Base-by-base conservation (phyloP, 495 filamentous ascomycete genomes). In the Hamigera avellanea region DNA sequence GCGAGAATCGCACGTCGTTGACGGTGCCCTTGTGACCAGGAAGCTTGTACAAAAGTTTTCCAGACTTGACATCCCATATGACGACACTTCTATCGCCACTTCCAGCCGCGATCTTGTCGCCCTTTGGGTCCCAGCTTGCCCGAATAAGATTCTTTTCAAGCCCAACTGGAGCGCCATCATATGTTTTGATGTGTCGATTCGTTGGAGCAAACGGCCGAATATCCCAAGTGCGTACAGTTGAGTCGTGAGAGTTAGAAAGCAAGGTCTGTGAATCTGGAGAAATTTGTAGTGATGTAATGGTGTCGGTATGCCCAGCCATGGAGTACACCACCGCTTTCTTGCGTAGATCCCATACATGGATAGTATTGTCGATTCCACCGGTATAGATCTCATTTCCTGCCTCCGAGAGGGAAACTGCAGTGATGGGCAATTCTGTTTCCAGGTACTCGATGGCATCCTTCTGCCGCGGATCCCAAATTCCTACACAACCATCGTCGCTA, bases 21-120 rank as follows among this genome's bases (percentile, higher is more conserved):
- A 98, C 93, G 1, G 86, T 83, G 9, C 93, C 91, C 56, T 87
- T 89, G 50, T 99, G 91, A 0, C 91, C 91, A 0, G 91, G 91
- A 33, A 99, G 66, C 56, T 95, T 95, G 63, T 95, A 93, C 31
- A 94, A 54, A 41, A 99, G 60, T 61, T 91, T 96, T 26, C 79
- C 86, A 5, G 72, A 78, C 44, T 81, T 75, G 16, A 62, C 71
- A 17, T 88, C 86, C 91, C 91, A 99, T 8, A 99, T 77, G 3
- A 93, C 80, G 14, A 85, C 87, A 30, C 75, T 94, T 14, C 84
- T 76, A 54, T 99, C 91, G 9, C 88, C 87, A 36, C 87, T 83
- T 3, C 89, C 93, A 0, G 85, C 83, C 2, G 78, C 87, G 40
- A 99, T 82, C 61, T 73, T 85, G 52, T 84, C 79, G 9, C 91